Conservation (phyloP, 441 rosid species). For the Croton setiger region DNA sequence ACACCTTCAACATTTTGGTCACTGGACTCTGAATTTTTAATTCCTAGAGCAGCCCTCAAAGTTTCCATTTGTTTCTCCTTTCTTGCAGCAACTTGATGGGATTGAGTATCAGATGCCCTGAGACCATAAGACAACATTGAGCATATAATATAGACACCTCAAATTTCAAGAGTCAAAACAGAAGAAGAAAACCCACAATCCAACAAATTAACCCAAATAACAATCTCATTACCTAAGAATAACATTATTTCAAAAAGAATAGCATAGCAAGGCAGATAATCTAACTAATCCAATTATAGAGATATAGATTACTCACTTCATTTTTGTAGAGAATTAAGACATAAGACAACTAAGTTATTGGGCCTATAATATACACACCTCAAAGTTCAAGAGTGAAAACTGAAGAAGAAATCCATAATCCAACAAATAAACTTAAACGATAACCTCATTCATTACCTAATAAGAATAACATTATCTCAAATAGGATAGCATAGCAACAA, state of each 20-base stretch:
- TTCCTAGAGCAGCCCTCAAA: constrained; percentile 75
- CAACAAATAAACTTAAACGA: neutral
- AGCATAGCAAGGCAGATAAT: neutral
- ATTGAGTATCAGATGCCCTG: constrained; percentile 78
- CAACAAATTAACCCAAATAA: neutral
- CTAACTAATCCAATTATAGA: too few relatives aligned
- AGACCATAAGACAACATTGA: neutral
- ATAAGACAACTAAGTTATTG: neutral
- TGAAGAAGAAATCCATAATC: neutral
- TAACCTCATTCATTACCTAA: neutral
- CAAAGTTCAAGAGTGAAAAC: constrained; percentile 2
- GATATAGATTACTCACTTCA: constrained; percentile 27
- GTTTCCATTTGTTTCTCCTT: constrained; percentile 94
- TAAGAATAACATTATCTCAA: too few relatives aligned
- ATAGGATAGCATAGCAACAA: neutral
- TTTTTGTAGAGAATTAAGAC: too few relatives aligned
- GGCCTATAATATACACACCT: neutral
- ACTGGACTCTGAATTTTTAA: constrained; percentile 32
- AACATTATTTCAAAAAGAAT: neutral
- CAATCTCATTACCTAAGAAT: neutral
- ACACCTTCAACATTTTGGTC: constrained; percentile 36
- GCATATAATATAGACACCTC: neutral
- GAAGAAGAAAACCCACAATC: neutral
- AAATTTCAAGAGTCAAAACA: constrained; percentile 6
- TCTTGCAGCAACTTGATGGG: constrained; percentile 94